These are phyloP conservation scores for Lumnitzera littorea DNA, from an alignment of 345 rosid species.

Conservation along the genomic window DNA sequence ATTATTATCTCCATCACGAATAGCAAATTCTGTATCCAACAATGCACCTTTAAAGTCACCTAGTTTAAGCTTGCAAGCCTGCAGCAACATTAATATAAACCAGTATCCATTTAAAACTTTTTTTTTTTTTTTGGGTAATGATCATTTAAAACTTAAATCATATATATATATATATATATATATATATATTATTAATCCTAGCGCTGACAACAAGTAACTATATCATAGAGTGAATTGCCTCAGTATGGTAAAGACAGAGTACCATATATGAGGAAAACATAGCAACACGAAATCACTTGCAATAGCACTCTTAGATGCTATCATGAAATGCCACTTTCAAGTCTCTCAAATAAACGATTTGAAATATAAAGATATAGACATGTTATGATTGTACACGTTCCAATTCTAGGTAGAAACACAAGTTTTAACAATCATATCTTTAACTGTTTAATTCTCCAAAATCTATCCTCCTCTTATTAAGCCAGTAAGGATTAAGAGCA, in stretches of 20 bases:
- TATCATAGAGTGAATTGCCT: background rate
- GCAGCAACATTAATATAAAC: background rate
- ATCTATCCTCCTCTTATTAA: background rate
- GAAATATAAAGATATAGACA: no score
- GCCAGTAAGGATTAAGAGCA: background rate
- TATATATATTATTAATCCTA: background rate
- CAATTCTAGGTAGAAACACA: no score
- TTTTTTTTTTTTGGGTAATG: background rate
- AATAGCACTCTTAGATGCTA: no score
- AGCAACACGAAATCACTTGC: no score
- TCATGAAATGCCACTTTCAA: no score
- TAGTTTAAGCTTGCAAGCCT: conserved; percentile 5
- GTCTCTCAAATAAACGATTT: no score
- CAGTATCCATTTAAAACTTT: background rate
- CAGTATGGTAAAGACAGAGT: no score
- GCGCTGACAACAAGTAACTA: background rate
- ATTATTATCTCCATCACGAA: conserved; percentile 80
- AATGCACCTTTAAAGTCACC: conserved; percentile 6
- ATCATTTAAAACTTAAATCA: no score
- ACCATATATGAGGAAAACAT: no score
- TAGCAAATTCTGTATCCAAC: conserved; percentile 35
- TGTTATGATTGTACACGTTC: no score
- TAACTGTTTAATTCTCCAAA: background rate
- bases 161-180: no score
- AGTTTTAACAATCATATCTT: no score